Conservation (phyloP, 768 basidiomycete genomes). For the Antrodiella citrinella region DNA sequence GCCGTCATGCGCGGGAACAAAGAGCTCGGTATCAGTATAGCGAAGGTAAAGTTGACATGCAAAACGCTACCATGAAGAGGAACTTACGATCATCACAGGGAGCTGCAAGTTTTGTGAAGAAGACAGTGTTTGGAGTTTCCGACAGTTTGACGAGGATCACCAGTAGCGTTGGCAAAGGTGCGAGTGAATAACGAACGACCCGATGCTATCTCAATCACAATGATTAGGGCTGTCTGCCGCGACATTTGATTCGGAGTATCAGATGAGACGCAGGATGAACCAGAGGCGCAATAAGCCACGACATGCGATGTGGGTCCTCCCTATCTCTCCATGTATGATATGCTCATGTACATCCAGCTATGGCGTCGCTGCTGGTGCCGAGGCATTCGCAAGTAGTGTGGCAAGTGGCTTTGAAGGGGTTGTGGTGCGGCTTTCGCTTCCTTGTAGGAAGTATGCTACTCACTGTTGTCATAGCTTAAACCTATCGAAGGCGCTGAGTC, state of each 20-base stretch:
- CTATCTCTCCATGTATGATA: not conserved
- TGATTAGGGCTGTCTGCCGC: conserved; percentile 83
- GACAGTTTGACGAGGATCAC: conserved; percentile 99
- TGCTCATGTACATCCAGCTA: conserved; percentile 42
- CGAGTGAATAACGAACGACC: not conserved
- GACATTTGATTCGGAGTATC: conserved; percentile 94
- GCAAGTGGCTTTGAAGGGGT: conserved; percentile 96
- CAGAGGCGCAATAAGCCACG: conserved; percentile 91
- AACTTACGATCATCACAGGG: conserved; percentile 52
- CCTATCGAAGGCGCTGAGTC: conserved; percentile 95
- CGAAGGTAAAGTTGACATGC: conserved; percentile 64
- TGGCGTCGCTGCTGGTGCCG: conserved; percentile 92
- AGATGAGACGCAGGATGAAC: conserved; percentile 77
- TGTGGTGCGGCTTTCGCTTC: conserved; percentile 43
- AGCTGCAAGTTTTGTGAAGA: conserved; percentile 96
- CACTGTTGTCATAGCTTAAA: conserved; percentile 58
- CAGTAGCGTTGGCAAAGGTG: conserved; percentile 94
- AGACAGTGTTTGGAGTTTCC: conserved; percentile 93
- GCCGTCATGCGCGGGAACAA: conserved; percentile 94
- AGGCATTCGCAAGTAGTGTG: conserved; percentile 88
- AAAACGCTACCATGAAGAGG: not conserved
- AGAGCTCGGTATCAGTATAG: conserved; percentile 90
- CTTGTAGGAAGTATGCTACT: not conserved
- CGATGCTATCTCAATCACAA: no score
- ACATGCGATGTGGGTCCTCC: conserved; percentile 73